These are phyloP conservation scores for Candida mattraensis DNA, from an alignment of 805 yeast genomes.

Conservation along the genomic window DNA sequence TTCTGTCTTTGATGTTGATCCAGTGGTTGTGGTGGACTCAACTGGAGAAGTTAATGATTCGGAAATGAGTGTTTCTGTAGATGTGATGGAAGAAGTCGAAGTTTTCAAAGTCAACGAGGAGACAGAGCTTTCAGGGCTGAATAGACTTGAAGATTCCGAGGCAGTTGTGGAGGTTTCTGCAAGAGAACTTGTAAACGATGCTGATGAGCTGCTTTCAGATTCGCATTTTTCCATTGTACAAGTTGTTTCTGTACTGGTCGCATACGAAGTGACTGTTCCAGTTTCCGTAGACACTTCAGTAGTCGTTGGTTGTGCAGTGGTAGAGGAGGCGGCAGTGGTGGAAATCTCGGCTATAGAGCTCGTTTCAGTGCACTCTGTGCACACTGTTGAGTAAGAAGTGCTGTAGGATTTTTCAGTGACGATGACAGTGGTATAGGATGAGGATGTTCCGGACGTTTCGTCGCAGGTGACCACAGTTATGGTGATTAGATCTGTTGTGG, in stretches of 20 bases:
- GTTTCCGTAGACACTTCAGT: not conserved
- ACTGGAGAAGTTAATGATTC: no score
- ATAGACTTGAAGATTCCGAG: constrained; percentile 2
- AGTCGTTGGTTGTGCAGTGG: no score
- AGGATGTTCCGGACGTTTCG: no score
- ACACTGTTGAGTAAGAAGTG: not conserved
- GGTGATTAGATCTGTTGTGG: no score
- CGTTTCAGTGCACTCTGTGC: not conserved
- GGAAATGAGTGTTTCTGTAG: no score
- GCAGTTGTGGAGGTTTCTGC: constrained; percentile 4
- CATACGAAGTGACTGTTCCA: not conserved
- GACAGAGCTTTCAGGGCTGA: constrained; percentile 1
- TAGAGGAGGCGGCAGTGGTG: constrained; percentile 1
- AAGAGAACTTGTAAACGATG: constrained; percentile 1
- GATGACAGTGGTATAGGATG: no score
- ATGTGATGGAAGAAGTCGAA: no score
- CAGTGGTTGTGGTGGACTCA: no score
- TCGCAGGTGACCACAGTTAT: no score
- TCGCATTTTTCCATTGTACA: constrained; percentile 1
- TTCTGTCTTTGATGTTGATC: no score
- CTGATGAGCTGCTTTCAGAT: not conserved
- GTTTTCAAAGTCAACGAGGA: no score
- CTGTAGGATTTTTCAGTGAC: no score
- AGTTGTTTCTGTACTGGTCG: not conserved
- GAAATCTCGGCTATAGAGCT: not conserved